A percentile compares a stretch with the other conserved stretches of the same genome.
These are phyloP conservation scores for Lenwebbia sp. DNA, from an alignment of 345 rosid genomes.

Conservation along the genomic window DNA sequence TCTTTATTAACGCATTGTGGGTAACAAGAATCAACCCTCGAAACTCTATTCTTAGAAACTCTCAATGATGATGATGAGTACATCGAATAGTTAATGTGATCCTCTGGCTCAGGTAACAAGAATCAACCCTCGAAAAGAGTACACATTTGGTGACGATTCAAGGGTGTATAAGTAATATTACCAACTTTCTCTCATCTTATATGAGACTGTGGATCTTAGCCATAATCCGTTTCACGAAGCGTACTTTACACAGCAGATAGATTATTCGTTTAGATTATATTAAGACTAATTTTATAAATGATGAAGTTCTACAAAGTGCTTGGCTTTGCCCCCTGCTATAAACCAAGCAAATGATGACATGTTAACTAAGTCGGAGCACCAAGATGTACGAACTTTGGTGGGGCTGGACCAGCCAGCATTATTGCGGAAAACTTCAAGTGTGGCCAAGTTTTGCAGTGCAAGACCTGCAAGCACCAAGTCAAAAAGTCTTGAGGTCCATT, in stretches of 20 bases:
- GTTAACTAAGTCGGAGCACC: neutral
- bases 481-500: neutral
- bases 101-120: too few species aligned
- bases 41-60: too few species aligned
- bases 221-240: accelerated
- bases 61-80: too few species aligned
- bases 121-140: too few species aligned
- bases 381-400: neutral
- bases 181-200: neutral
- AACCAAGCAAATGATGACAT: neutral
- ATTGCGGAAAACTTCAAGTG: neutral
- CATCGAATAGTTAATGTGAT: too few species aligned
- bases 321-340: neutral
- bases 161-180: neutral
- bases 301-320: neutral
- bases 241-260: accelerated
- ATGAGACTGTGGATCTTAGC: neutral
- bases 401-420: too few species aligned
- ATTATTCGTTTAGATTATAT: accelerated
- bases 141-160: neutral
- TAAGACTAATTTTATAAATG: neutral
- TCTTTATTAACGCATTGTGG: too few species aligned
- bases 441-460: neutral
- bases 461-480: neutral
- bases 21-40: too few species aligned